Evolutionary conservation across 2,329 filamentous ascomycete genomes (phyloP).

Genomic region (Epichloe gansuensis): DNA sequence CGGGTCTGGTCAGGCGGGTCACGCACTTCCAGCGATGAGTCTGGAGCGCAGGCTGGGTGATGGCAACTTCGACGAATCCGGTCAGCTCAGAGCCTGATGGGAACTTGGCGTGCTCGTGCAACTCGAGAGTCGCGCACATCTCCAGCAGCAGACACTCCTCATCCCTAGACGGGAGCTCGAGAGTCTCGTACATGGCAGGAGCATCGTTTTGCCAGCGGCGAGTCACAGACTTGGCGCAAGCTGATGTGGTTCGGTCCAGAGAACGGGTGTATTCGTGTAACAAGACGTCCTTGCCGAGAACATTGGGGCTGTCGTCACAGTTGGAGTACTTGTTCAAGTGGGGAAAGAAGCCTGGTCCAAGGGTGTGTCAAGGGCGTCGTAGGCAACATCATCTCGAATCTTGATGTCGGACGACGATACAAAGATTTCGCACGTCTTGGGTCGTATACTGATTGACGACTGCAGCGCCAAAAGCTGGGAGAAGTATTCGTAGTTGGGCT

Average conservation of each 20-base stretch:
- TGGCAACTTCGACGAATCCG: constrained; percentile 45
- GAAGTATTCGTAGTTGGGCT: constrained; percentile 52
- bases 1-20: constrained; percentile 44
- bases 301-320: constrained; percentile 38
- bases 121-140: constrained; percentile 48
- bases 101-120: constrained; percentile 45
- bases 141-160: constrained; percentile 47
- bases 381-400: constrained; percentile 36
- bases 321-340: constrained; percentile 43
- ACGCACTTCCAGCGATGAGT: constrained; percentile 49
- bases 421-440: constrained; percentile 48
- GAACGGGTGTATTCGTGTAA: constrained; percentile 47
- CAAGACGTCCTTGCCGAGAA: constrained; percentile 38
- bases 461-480: constrained; percentile 42
- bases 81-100: constrained; percentile 48
- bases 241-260: constrained; percentile 42
- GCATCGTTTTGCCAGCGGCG: constrained; percentile 47
- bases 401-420: constrained; percentile 41
- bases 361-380: constrained; percentile 29
- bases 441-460: constrained; percentile 39
- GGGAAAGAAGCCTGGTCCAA: constrained; percentile 40
- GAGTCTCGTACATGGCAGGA: constrained; percentile 40
- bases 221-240: constrained; percentile 40
- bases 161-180: constrained; percentile 35
- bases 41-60: constrained; percentile 40